Conservation (phyloP, 176 grass and related monocot species). For the Luzula sylvatica region DNA sequence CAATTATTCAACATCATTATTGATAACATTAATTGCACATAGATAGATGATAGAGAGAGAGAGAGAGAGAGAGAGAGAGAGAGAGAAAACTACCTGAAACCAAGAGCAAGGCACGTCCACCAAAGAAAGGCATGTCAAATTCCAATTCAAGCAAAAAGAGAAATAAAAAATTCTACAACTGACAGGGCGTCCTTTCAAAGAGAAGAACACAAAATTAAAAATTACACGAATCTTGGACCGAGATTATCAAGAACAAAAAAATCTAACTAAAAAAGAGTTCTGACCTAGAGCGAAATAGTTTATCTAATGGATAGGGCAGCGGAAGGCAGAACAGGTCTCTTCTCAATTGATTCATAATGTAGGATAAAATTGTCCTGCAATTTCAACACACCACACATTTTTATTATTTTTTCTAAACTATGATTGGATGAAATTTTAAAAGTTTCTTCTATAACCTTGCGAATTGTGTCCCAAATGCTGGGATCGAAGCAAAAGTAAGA, state of each 20-base stretch:
- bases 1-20: not conserved
- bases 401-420: not conserved
- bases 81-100: conserved; percentile 16
- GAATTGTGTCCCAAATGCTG: conserved; percentile 63
- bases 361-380: conserved; percentile 91
- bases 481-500: conserved; percentile 82
- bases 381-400: not conserved
- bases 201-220: conserved; percentile 6
- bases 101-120: conserved; percentile 19
- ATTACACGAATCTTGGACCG: conserved; percentile 8
- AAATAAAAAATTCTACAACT: conserved; percentile 17
- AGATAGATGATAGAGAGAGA: no score
- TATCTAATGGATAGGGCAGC: conserved; percentile 38
- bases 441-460: conserved; percentile 52
- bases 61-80: not conserved
- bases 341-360: conserved; percentile 69
- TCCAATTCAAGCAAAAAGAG: conserved; percentile 21
- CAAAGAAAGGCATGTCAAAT: conserved; percentile 19
- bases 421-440: no score
- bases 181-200: conserved; percentile 13
- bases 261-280: conserved; percentile 12
- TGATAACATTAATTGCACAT: no score
- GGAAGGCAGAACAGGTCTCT: conserved; percentile 49
- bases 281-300: conserved; percentile 35
- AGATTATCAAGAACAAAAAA: no score